phyloP scores from a whole-genome alignment of 139 green algal species.

The Ostreobium quekettii region DNA sequence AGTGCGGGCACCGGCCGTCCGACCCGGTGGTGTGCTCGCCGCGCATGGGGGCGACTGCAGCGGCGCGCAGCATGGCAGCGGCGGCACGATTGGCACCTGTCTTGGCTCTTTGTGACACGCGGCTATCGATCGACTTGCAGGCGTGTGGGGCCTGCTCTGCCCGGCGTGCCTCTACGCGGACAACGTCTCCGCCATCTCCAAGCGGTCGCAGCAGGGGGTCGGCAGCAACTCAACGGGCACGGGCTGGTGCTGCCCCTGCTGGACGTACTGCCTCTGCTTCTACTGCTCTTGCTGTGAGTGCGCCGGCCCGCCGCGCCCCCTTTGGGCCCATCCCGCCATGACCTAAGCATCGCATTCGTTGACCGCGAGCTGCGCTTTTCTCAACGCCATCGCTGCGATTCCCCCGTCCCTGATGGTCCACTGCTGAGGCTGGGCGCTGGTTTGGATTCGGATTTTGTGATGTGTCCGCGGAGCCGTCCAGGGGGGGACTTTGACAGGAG shows the following conservation, averaged over 20 bases:
- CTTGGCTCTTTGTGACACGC: background rate
- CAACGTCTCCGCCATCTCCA: background rate
- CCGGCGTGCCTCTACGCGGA: constrained; percentile 4
- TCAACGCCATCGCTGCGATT: no score
- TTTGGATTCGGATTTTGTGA: background rate
- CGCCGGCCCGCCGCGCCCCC: no score
- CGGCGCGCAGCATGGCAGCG: background rate
- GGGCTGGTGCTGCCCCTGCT: background rate
- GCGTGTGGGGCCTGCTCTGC: constrained; percentile 12
- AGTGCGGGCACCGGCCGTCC: background rate
- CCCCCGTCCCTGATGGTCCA: background rate
- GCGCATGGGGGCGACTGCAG: background rate
- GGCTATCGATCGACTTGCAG: background rate
- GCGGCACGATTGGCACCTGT: background rate
- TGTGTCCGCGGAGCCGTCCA: background rate
- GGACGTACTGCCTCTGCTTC: background rate
- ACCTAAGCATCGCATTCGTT: background rate
- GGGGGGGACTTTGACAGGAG: background rate
- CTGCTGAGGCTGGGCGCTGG: background rate
- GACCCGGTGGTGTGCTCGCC: background rate
- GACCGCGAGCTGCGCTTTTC: background rate
- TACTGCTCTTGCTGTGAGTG: background rate
- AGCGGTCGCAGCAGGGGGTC: background rate
- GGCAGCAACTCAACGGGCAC: background rate
- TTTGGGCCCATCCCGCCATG: background rate